Conservation (phyloP, 306 rosid species). For the Lathyrus sativus region DNA sequence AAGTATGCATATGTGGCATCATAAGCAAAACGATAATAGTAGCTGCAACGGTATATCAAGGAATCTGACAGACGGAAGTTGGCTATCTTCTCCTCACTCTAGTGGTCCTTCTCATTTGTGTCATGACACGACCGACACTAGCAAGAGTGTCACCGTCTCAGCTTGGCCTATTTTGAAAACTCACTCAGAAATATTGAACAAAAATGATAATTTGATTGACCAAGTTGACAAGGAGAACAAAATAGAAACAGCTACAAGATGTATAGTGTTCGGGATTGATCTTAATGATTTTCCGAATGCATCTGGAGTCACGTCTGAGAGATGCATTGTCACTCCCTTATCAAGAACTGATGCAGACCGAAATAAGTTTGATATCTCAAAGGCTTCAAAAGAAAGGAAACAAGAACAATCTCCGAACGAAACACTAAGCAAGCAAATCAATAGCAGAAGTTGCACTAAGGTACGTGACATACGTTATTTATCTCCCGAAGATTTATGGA, state of each 20-base stretch:
- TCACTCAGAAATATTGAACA: conserved; percentile 50
- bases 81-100: conserved; percentile 63
- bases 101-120: conserved; percentile 50
- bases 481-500: neutral
- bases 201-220: conserved; percentile 50
- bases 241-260: conserved; percentile 57
- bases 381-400: conserved; percentile 54
- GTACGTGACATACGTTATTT: conserved; percentile 41
- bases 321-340: conserved; percentile 35
- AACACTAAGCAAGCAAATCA: conserved; percentile 61
- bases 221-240: conserved; percentile 61
- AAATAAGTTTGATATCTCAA: conserved; percentile 50
- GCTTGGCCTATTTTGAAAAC: conserved; percentile 47
- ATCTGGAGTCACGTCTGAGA: neutral
- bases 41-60: conserved; percentile 50
- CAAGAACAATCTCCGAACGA: conserved; percentile 57
- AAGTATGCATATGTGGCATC: conserved; percentile 50
- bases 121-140: conserved; percentile 60
- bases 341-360: conserved; percentile 56
- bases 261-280: conserved; percentile 73
- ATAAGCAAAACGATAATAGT: conserved; percentile 54
- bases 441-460: conserved; percentile 89
- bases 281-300: conserved; percentile 49
- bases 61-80: conserved; percentile 59
- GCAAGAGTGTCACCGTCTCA: conserved; percentile 52